Base-by-base conservation (phyloP, 2,329 filamentous ascomycete genomes). In the Penicillium sp. region DNA sequence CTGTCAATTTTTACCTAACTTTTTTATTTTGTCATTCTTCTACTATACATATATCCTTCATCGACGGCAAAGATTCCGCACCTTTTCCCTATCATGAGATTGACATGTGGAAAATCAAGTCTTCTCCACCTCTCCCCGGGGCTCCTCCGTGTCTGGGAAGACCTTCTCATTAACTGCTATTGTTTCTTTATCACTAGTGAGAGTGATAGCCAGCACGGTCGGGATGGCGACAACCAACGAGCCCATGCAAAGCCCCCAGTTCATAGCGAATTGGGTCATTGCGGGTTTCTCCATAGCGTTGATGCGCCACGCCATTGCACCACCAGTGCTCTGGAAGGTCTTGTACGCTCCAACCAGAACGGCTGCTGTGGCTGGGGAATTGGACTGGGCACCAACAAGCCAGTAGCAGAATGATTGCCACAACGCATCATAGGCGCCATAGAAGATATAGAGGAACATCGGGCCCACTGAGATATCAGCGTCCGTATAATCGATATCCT, bases 381-480 rank as follows among this genome's bases (percentile, higher is more conserved):
- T 74, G 21, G 69, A 72, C 52, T 68, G 65, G 1, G 73, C 70
- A 10, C 74, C 73, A 47, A 76, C 72, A n/a, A 75, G 60, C 81
- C 81, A 84, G 71, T 84, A 84, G 45, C 80, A 78, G 55, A 72
- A 77, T 2, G 77, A 79, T 64, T 85, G 82, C 81, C 81, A 85
- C 17, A 81, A 73, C 1, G 82, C 80, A 62, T 86, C 83, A 60
- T 81, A 84, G 53, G 80, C 76, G 35, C 83, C 83, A 62, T 85
- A 86, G 68, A 84, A 84, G 63, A 85, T 81, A 71, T 85, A 85
- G 13, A 86, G 70, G 59, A 85, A 79, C 59, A 86, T 83, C 9
- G 82, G 82, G 0, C 81, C 82, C 6, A 75, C 73, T 45, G 78
- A 83, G 35, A 75, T 70, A 35, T 65, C 55, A 33, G 73, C 75